Evolutionary conservation across 2,329 filamentous ascomycete genomes (phyloP), one percentile per base, ranked within the genome.

Genomic region (Verticillium tricorpus): DNA sequence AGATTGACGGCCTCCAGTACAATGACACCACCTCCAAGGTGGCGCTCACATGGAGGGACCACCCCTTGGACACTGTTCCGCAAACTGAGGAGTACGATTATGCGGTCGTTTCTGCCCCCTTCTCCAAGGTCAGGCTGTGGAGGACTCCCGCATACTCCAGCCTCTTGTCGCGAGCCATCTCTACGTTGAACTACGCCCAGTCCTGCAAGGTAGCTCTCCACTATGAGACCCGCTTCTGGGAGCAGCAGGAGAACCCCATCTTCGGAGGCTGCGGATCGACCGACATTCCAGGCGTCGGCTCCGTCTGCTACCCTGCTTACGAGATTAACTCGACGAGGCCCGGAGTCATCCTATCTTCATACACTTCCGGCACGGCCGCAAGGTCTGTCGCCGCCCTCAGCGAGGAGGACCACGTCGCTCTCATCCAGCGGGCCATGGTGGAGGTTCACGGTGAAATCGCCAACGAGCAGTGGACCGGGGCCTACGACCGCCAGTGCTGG

Each of bases 341-440:
- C 0, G 85, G 85, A 14, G 81, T 85, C 0, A 78, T 89, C 40
- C 78, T 88, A 1, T 85, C 77, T 1, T 82, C 78, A 15, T 88
- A 88, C 73, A 66, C 74, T 57, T 78, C 75, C 1, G 80, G 77
- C 37, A 50, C 57, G 9, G 12, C 57, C 3, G 57, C 57, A 8
- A 25, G n/a, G 76, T 77, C 35, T 70, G 73, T 76, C 80, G 3
- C 73, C 82, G 55, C 76, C 77, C 25, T 61, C 8, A 63, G 50
- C 12, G 82, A 85, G 56, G 75, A 75, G 7, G 82, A 88, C 61
- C 86, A 89, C 66, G 82, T 89, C 2, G 79, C 82, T 1, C 78
- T 85, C 62, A 81, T 88, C 2, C 81, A 89, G 65, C 82, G 87
- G 40, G 84, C 87, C 9, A 89, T 90, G 83, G 77, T 84, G 22